Conservation (phyloP, 1,139 yeast species). For the Trichomonascaceae sp. region DNA sequence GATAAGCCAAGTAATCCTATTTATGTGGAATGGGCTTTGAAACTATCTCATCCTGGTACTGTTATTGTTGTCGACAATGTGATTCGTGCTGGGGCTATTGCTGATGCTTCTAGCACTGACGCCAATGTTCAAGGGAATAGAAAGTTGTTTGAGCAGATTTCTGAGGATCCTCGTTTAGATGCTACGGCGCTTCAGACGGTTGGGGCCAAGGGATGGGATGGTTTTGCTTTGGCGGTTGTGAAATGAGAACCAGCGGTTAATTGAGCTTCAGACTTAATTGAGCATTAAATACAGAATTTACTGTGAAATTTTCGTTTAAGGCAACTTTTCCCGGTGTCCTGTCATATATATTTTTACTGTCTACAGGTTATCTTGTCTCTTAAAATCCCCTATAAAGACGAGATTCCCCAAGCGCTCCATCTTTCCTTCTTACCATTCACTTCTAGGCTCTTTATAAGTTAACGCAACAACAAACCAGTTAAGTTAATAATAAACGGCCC, state of each 20-base stretch:
- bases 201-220: conserved; percentile 16
- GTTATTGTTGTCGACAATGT: conserved; percentile 19
- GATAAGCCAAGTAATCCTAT: conserved; percentile 18
- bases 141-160: conserved; percentile 12
- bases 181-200: conserved; percentile 17
- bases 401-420: neutral
- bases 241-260: too few species aligned
- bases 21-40: conserved; percentile 17
- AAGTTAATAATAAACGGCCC: too few species aligned
- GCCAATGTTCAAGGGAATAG: conserved; percentile 10
- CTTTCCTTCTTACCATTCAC: neutral
- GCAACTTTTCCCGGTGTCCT: too few species aligned
- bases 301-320: too few species aligned
- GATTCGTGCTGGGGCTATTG: conserved; percentile 12
- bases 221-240: conserved; percentile 14
- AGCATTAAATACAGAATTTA: too few species aligned
- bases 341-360: too few species aligned
- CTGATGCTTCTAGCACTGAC: neutral
- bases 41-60: conserved; percentile 14
- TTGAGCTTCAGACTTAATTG: too few species aligned
- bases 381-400: neutral
- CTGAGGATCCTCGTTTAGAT: conserved; percentile 13
- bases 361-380: too few species aligned
- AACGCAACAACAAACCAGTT: neutral
- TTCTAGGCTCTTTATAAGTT: neutral